phyloP scores from a whole-genome alignment of 192 early-diverging fungal species.

The Linnemannia elongata region DNA sequence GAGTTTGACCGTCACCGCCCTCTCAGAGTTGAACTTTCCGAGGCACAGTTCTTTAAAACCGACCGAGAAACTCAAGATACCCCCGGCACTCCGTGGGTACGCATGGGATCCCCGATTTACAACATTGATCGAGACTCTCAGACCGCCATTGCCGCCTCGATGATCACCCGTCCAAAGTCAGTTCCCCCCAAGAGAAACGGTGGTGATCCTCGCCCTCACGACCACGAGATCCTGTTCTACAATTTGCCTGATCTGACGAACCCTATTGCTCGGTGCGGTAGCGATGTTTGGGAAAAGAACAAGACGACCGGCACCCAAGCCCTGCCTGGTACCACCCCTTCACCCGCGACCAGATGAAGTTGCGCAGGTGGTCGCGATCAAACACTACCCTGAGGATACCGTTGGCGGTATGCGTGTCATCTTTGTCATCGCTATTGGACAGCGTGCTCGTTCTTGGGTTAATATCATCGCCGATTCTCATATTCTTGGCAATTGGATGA shows the following conservation, averaged over 20 bases:
- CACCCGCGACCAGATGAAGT: neutral
- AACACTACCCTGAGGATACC: constrained; percentile 19
- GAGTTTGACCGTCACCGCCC: neutral
- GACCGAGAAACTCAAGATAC: neutral
- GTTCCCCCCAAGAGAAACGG: neutral
- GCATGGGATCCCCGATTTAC: constrained; percentile 22
- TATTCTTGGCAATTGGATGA: constrained; percentile 27
- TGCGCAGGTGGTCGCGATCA: constrained; percentile 18
- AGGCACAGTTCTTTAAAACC: neutral
- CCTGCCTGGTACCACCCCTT: neutral
- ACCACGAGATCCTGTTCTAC: constrained; percentile 28
- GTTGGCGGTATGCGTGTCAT: constrained; percentile 21
- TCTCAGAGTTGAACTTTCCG: neutral
- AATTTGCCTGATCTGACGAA: constrained; percentile 21
- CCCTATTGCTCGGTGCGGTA: constrained; percentile 21
- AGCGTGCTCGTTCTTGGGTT: constrained; percentile 5
- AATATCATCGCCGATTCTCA: neutral
- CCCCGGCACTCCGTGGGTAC: neutral
- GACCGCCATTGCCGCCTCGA: constrained; percentile 19
- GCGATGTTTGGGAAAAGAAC: constrained; percentile 14
- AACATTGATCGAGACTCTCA: constrained; percentile 6
- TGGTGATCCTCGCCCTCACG: neutral
- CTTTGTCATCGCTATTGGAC: constrained; percentile 27
- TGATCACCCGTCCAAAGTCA: constrained; percentile 22
- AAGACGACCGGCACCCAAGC: neutral